phyloP scores from a whole-genome alignment of 805 yeast species.

The Torulaspora microellipsoides region DNA sequence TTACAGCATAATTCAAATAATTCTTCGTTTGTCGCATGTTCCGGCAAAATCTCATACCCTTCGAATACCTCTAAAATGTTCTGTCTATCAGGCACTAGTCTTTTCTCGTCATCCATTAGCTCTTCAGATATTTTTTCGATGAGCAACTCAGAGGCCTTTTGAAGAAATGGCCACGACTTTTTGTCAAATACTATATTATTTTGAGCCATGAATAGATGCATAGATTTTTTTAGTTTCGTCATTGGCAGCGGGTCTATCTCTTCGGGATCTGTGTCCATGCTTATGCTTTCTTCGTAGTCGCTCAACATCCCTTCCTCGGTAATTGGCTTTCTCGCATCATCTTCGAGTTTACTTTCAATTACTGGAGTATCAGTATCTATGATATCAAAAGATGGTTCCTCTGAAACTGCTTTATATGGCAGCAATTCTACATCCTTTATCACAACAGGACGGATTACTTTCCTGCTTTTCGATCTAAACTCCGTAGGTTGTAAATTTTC shows the following conservation, averaged over 20 bases:
- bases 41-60: constrained; percentile 13
- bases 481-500: constrained; percentile 10
- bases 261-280: constrained; percentile 7
- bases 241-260: constrained; percentile 8
- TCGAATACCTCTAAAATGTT: constrained; percentile 15
- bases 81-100: constrained; percentile 12
- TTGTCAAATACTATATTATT: constrained; percentile 8
- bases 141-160: constrained; percentile 10
- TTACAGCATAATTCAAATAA: constrained; percentile 25
- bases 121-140: constrained; percentile 5
- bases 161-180: constrained; percentile 18
- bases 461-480: constrained; percentile 15
- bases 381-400: too few species aligned
- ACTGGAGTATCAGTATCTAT: too few species aligned
- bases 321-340: not conserved
- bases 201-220: constrained; percentile 3
- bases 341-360: not conserved
- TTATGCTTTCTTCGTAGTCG: not conserved
- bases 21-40: constrained; percentile 18
- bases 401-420: not conserved
- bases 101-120: constrained; percentile 8
- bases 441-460: constrained; percentile 13
- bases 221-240: constrained; percentile 4
- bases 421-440: constrained; percentile 6
- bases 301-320: not conserved